Evolutionary conservation across 495 filamentous ascomycete species (phyloP), one percentile per base, ranked within the genome.

Genomic region (Penicillium crystallinum): DNA sequence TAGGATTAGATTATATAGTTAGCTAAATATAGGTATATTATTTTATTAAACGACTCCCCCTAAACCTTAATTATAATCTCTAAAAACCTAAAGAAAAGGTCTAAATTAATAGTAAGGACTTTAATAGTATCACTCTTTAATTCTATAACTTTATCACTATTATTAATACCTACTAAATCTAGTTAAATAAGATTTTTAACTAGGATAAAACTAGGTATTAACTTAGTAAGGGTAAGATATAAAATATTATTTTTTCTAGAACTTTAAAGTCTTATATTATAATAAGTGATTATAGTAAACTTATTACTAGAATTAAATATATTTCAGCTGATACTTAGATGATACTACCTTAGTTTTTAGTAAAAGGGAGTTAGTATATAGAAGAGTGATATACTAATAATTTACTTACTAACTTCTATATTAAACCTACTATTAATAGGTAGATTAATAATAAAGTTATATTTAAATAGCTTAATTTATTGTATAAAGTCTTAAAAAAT

Each of bases 111-210:
- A 43, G 40, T 30, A 25, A 43, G 7, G 6, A 43, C 18, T 9
- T 10, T 30, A 25, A 25, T 15, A 3, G n/a, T 1, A 2, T 30
- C 14, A 9, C 15, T 29, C 12, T 27, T 0, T 44, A n/a, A 25
- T 44, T 44, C 31, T 4, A 31, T 18, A 9, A 19, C 1, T 18
- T 29, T 12, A 21, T 8, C 0, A 15, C 15, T 3, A 3, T 42
- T 0, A 6, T 42, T 40, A 45, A 58, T 74, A 19, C 17, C 8
- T 10, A 45, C 17, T 0, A 45, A 2, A 33, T 45, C 17, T 17
- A 23, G 9, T 2, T 31, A 4, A 4, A 46, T 15, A 31, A 46
- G 29, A 19, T 46, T 7, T 49, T 22, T 14, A 46, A 46, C 10
- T 46, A 19, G 44, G 44, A 46, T 25, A 31, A 46, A 25, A 46